A percentile compares a stretch with the other conserved stretches of the same genome.
Conservation (phyloP, 164 flowering plant genomes). For the Magnolia changhungtana region DNA sequence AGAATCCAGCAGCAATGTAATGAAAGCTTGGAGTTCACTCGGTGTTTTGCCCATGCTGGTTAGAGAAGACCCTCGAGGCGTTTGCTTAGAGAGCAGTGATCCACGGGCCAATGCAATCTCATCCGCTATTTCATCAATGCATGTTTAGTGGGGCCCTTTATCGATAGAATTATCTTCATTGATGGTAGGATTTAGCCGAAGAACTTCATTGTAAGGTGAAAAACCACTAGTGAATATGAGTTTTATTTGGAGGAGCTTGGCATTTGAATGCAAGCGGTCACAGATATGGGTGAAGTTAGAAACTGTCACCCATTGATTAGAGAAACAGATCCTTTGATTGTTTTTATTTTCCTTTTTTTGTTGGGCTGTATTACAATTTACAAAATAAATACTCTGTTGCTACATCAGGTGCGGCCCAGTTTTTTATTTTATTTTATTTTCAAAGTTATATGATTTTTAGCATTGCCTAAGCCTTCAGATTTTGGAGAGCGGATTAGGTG, state of each 20-base stretch:
- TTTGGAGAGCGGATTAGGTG: too few species aligned
- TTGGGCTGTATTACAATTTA: not conserved
- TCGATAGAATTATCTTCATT: not conserved
- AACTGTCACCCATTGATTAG: not conserved
- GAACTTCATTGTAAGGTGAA: not conserved
- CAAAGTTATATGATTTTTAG: too few species aligned
- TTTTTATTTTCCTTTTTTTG: not conserved
- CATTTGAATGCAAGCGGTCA: not conserved
- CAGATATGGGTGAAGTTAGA: not conserved
- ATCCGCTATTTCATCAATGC: constrained; percentile 52
- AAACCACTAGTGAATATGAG: not conserved
- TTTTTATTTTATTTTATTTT: not conserved
- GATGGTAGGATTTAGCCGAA: not conserved
- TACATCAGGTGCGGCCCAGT: not conserved
- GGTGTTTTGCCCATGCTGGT: constrained; percentile 84
- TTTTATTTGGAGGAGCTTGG: not conserved
- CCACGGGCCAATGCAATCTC: constrained; percentile 64
- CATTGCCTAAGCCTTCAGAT: too few species aligned
- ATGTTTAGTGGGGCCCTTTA: constrained; percentile 17
- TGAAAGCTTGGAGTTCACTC: constrained; percentile 65
- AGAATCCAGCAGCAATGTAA: constrained; percentile 48
- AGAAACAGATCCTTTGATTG: not conserved
- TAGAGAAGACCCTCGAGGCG: constrained; percentile 90
- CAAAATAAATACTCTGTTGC: not conserved
- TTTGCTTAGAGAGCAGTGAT: constrained; percentile 69